Percentiles rank a stretch among this genome's conserved stretches.
Evolutionary conservation across 805 yeast genomes (phyloP).

Genomic region (Kazachstania martiniae): DNA sequence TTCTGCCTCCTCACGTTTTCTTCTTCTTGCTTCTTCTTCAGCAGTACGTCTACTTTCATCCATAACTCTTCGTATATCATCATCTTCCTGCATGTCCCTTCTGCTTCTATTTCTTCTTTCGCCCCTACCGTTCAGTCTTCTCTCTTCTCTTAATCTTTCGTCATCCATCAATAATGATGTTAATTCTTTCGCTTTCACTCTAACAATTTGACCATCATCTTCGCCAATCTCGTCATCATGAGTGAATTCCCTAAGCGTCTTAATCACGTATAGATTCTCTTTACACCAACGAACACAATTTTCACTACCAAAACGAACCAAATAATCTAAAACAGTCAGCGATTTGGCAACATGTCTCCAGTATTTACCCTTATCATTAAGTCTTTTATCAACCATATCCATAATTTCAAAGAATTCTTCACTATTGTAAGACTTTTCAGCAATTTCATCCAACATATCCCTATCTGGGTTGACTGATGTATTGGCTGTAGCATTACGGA

Average conservation of each 20-base stretch:
- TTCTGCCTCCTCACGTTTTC: constrained; percentile 27
- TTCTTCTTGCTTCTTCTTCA: constrained; percentile 62
- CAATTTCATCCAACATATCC: constrained; percentile 75
- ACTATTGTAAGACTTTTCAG: constrained; percentile 56
- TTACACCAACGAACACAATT: constrained; percentile 87
- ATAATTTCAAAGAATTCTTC: constrained; percentile 77
- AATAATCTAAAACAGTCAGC: constrained; percentile 72
- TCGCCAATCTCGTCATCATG: constrained; percentile 63
- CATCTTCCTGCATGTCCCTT: constrained; percentile 40
- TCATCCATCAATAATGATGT: constrained; percentile 70
- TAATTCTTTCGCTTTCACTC: constrained; percentile 85
- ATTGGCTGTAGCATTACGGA: constrained; percentile 86
- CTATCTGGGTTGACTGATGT: constrained; percentile 78
- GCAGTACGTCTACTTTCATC: constrained; percentile 76
- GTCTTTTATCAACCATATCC: constrained; percentile 88
- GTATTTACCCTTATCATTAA: constrained; percentile 92
- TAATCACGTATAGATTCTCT: constrained; percentile 78
- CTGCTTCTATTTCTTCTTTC: constrained; percentile 10
- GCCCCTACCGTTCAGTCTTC: constrained; percentile 34
- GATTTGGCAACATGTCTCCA: constrained; percentile 96
- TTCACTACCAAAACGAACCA: constrained; percentile 79
- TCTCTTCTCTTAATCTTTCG: constrained; percentile 65
- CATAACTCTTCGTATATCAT: constrained; percentile 68
- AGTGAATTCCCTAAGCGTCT: constrained; percentile 84
- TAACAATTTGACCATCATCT: constrained; percentile 80